These are phyloP conservation scores for Populus nigra DNA, from an alignment of 345 rosid genomes.

Conservation along the genomic window DNA sequence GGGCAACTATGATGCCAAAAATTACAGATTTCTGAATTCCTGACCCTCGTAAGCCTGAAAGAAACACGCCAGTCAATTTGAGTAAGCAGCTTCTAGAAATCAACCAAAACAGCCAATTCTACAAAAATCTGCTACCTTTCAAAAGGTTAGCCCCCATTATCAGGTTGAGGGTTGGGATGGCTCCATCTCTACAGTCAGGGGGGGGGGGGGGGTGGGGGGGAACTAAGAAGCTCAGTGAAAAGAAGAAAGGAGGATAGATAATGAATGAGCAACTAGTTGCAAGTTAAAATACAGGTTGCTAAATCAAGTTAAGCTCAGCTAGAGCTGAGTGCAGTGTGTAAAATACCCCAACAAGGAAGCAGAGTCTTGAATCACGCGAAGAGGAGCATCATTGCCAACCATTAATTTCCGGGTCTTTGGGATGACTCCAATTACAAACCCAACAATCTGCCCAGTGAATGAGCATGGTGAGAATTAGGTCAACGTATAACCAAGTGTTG, in stretches of 20 bases:
- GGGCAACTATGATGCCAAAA: constrained; percentile 45
- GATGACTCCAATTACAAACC: constrained; percentile 47
- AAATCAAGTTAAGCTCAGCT: background rate
- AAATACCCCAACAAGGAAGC: constrained; percentile 54
- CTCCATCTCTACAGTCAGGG: constrained; percentile 48
- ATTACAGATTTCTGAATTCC: constrained; percentile 38
- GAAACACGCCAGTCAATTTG: background rate
- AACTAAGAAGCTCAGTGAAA: background rate
- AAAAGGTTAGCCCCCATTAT: constrained; percentile 68
- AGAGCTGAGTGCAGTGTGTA: background rate
- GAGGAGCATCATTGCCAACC: constrained; percentile 56
- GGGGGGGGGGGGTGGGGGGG: too few relatives aligned
- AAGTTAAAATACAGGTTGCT: background rate
- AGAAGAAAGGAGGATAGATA: background rate
- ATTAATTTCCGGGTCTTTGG: constrained; percentile 44
- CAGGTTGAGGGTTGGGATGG: constrained; percentile 62
- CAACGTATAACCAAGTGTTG: background rate
- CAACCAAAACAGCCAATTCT: background rate
- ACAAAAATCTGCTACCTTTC: constrained; percentile 35
- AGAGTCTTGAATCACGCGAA: constrained; percentile 57
- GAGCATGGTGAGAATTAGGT: background rate
- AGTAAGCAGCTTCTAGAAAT: background rate
- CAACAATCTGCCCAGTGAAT: constrained; percentile 42
- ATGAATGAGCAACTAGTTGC: background rate
- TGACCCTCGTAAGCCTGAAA: constrained; percentile 52